Evolutionary conservation across 2,329 filamentous ascomycete species (phyloP), one percentile per base, ranked within the genome.

Genomic region (Fusarium verrucosum): DNA sequence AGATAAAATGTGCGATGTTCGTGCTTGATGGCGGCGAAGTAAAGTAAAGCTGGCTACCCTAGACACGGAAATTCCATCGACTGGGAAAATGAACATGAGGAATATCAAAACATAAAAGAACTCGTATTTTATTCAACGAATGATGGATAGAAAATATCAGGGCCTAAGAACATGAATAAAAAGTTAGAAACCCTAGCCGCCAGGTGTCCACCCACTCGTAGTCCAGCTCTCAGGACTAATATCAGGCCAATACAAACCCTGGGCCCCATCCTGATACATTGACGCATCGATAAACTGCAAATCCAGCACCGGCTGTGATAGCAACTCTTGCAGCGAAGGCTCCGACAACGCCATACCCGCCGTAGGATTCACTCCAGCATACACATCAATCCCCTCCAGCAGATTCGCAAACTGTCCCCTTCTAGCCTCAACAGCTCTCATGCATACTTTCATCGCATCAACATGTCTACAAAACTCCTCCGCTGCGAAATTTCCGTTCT

Each of bases 401-500:
- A 59, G n/a, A n/a, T n/a, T 42, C 0, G 55, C 46, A 16, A 59
- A 68, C 8, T 71, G 66, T 13, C 66, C 70, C 7, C 57, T 45
- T 1, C 68, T 59, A 9, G 61, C 50, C 8, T 64, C 65, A 0
- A 65, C 47, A 14, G 50, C 56, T 13, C 66, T 61, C 69, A 76
- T 73, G 26, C 62, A 62, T 2, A 66, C 56, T 36, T 74, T 76
- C 54, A 74, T 75, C 11, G 74, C 73, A 13, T 80, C 77, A 7
- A 80, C 63, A 36, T 81, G 79, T n/a, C 73, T 70, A 20, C 72
- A 78, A 23, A 79, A 81, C 54, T 81, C 79, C 8, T 71, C 73
- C 0, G 80, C 80, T 1, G 75, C 75, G 35, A 78, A 74, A 45
- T 80, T 81, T 1, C 80, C 79, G 11, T 72, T 77, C 2, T 73